These are phyloP conservation scores for Botrytis deweyae DNA, from an alignment of 2,329 filamentous ascomycete genomes.

Conservation along the genomic window DNA sequence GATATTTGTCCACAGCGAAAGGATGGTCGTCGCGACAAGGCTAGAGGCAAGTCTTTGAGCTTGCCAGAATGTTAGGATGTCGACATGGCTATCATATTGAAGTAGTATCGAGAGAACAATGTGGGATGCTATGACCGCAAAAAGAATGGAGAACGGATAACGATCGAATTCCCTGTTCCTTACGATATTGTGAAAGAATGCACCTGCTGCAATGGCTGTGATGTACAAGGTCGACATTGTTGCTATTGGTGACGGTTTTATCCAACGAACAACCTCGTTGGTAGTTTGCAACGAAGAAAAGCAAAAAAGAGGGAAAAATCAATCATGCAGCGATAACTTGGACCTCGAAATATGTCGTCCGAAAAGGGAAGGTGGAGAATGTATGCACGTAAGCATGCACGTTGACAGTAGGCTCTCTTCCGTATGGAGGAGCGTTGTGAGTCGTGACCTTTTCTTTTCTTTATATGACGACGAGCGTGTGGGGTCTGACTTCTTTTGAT, in stretches of 20 bases:
- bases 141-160: background rate
- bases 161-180: constrained; percentile 6
- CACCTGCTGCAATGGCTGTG: background rate
- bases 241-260: background rate
- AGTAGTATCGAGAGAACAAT: background rate
- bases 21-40: background rate
- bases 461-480: background rate
- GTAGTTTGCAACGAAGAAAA: background rate
- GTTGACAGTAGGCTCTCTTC: background rate
- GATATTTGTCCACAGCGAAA: constrained; percentile 41
- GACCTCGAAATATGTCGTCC: no score
- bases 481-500: background rate
- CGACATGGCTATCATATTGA: background rate
- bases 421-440: background rate
- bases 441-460: background rate
- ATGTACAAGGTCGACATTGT: background rate
- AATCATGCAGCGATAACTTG: background rate
- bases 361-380: background rate
- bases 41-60: background rate
- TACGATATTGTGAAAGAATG: background rate
- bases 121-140: background rate
- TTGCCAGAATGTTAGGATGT: background rate
- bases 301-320: background rate
- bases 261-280: background rate
- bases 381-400: background rate